Evolutionary conservation across 257 asterid species (phyloP).

Genomic region (Jacaranda copaia): DNA sequence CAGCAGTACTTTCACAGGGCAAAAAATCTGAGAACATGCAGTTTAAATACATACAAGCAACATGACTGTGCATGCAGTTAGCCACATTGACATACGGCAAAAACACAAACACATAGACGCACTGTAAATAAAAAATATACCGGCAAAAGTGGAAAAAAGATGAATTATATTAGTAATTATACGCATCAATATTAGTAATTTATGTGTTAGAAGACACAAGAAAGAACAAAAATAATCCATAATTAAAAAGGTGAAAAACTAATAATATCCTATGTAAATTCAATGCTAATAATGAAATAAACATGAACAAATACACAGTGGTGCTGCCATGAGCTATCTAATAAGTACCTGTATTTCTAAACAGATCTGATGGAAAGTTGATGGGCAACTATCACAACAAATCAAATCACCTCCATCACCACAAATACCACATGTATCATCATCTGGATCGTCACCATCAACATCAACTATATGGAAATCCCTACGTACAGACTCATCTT

Average conservation of each 20-base stretch:
- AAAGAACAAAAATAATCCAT: not conserved
- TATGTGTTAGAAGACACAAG: constrained; percentile 5
- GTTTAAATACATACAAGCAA: constrained; percentile 9
- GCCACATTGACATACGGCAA: not conserved
- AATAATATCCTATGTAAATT: constrained; percentile 6
- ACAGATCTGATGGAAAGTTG: constrained; percentile 95
- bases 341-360: constrained; percentile 74
- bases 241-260: not conserved
- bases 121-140: not conserved
- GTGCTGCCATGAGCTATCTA: constrained; percentile 1
- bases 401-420: constrained; percentile 99
- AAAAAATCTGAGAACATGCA: not conserved
- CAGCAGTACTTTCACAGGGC: not conserved
- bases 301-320: constrained; percentile 9
- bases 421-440: constrained; percentile 90
- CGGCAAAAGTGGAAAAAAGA: not conserved
- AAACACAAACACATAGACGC: not conserved
- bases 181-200: not conserved
- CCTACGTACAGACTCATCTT: constrained; percentile 62
- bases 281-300: constrained; percentile 22
- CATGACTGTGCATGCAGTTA: not conserved
- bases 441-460: constrained; percentile 92
- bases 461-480: constrained; percentile 64
- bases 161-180: not conserved
- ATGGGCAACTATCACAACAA: constrained; percentile 98